Evolutionary conservation across 805 yeast genomes (phyloP).

Genomic region (Lipomyces orientalis): DNA sequence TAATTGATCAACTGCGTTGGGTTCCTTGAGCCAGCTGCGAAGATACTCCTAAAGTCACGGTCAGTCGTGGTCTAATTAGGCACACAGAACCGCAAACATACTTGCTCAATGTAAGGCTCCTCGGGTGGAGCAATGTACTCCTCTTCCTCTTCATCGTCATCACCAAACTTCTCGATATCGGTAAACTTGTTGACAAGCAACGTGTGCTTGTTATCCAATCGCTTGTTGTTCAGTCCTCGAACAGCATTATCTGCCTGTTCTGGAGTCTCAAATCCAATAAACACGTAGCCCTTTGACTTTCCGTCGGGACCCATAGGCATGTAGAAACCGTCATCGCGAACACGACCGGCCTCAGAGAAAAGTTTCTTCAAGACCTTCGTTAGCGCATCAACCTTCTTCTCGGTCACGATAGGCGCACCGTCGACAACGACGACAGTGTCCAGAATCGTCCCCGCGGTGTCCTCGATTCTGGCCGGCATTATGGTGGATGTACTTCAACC

Average conservation of each 20-base stretch:
- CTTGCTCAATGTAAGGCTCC: constrained; percentile 70
- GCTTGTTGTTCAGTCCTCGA: constrained; percentile 81
- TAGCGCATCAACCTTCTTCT: constrained; percentile 79
- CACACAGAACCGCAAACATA: constrained; percentile 5
- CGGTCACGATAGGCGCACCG: constrained; percentile 96
- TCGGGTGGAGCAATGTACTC: constrained; percentile 71
- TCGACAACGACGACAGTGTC: constrained; percentile 86
- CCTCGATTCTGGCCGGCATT: constrained; percentile 11
- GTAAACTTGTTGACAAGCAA: constrained; percentile 79
- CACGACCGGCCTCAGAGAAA: constrained; percentile 76
- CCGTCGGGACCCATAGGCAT: constrained; percentile 78
- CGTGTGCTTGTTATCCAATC: constrained; percentile 91
- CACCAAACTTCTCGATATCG: constrained; percentile 81
- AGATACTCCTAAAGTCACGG: constrained; percentile 62
- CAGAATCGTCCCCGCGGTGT: constrained; percentile 43
- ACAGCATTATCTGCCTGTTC: constrained; percentile 79
- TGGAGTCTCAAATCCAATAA: constrained; percentile 76
- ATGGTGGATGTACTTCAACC: neutral
- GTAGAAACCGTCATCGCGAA: constrained; percentile 66
- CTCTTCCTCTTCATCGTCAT: constrained; percentile 61
- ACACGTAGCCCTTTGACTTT: constrained; percentile 77
- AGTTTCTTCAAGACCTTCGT: constrained; percentile 84
- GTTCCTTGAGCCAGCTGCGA: constrained; percentile 90
- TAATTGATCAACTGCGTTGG: constrained; percentile 87
- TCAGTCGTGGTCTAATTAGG: neutral